phyloP scores from a whole-genome alignment of 768 basidiomycete species.

The Tulasnella sp. region DNA sequence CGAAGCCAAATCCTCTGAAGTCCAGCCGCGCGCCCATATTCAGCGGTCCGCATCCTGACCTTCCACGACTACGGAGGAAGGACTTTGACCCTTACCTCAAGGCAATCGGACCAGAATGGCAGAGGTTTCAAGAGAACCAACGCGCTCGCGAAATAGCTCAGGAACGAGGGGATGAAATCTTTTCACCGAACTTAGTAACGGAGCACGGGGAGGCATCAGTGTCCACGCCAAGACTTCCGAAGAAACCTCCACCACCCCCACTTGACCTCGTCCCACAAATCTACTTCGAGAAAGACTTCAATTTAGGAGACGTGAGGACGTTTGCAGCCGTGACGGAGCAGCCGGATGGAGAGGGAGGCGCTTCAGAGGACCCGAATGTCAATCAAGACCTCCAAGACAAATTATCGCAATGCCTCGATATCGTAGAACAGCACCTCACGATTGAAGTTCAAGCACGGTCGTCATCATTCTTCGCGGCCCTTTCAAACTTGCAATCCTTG shows the following conservation, averaged over 20 bases:
- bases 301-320: conserved; percentile 73
- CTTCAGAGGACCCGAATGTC: conserved; percentile 4
- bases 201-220: not conserved
- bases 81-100: conserved; percentile 83
- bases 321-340: conserved; percentile 72
- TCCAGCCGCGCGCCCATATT: conserved; percentile 72
- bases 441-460: conserved; percentile 88
- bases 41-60: conserved; percentile 62
- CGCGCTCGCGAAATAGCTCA: conserved; percentile 19
- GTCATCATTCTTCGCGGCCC: conserved; percentile 91
- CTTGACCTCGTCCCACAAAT: conserved; percentile 72
- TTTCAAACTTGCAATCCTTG: conserved; percentile 89
- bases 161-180: not conserved
- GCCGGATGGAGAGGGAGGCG: conserved; percentile 35
- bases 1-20: conserved; percentile 79
- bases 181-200: not conserved
- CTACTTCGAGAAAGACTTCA: conserved; percentile 76
- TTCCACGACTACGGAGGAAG: conserved; percentile 74
- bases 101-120: conserved; percentile 72
- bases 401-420: conserved; percentile 88
- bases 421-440: conserved; percentile 90
- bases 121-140: conserved; percentile 51
- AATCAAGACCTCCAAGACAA: conserved; percentile 75
- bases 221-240: conserved; percentile 10
- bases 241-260: conserved; percentile 48